phyloP scores from a whole-genome alignment of 78 protist species.

The Cyanophora paradoxa region DNA sequence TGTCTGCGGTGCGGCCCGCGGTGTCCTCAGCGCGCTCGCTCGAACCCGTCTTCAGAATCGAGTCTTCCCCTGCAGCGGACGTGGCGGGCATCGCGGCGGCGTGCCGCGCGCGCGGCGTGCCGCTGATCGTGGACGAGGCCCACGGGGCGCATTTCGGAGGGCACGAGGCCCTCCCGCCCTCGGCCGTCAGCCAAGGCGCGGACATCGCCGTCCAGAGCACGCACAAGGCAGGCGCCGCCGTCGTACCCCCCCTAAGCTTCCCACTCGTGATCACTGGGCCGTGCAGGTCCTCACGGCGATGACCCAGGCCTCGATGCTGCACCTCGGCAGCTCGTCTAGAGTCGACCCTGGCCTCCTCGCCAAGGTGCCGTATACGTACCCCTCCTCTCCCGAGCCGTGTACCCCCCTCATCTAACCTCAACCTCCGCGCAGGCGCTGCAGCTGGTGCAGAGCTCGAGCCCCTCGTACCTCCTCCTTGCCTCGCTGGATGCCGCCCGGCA shows the following conservation, averaged over 20 bases:
- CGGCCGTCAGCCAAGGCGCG: not conserved
- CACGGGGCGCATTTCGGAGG: conserved; percentile 13
- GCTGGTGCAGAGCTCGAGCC: not conserved
- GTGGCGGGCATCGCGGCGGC: not conserved
- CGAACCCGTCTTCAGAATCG: too few species aligned
- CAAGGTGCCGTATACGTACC: too few species aligned
- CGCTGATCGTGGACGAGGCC: conserved; percentile 24
- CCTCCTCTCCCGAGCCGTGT: too few species aligned
- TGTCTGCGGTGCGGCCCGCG: not conserved
- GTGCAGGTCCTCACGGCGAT: not conserved
- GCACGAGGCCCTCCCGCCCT: not conserved
- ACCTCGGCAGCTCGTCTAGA: too few species aligned
- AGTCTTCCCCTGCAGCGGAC: too few species aligned
- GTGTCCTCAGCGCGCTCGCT: too few species aligned
- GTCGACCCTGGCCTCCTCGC: too few species aligned
- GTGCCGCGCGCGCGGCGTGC: not conserved
- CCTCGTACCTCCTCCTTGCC: not conserved
- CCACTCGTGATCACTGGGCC: not conserved
- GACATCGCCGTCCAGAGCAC: not conserved
- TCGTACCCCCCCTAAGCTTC: too few species aligned
- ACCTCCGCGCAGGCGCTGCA: not conserved
- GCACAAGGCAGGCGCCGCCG: too few species aligned
- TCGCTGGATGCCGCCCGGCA: conserved; percentile 13
- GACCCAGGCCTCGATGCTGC: conserved; percentile 1
- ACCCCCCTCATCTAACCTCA: not conserved